Evolutionary conservation across 805 yeast genomes (phyloP).

Genomic region (Candida khao-thaluensis): DNA sequence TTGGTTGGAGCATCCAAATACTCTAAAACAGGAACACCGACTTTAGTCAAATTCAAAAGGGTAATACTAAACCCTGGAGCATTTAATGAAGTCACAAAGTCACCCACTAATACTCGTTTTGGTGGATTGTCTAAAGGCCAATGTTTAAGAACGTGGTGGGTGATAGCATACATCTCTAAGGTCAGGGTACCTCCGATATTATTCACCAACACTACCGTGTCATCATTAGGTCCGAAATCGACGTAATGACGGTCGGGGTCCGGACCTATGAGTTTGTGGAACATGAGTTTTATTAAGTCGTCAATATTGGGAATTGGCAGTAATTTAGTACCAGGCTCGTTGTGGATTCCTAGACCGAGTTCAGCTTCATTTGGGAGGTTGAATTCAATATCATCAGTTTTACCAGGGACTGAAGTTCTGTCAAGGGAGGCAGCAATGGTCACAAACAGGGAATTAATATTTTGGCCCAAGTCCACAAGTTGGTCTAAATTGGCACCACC

Average conservation of each 20-base stretch:
- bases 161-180: conserved; percentile 72
- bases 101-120: conserved; percentile 66
- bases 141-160: conserved; percentile 54
- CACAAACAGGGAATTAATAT: conserved; percentile 64
- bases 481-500: conserved; percentile 40
- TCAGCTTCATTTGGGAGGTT: conserved; percentile 70
- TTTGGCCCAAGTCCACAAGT: conserved; percentile 57
- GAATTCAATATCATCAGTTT: conserved; percentile 40
- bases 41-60: conserved; percentile 63
- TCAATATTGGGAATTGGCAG: conserved; percentile 71
- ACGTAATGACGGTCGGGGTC: conserved; percentile 85
- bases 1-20: conserved; percentile 69
- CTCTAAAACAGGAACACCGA: conserved; percentile 40
- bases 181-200: conserved; percentile 89
- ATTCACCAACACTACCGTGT: conserved; percentile 70
- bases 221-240: conserved; percentile 60
- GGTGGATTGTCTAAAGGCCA: conserved; percentile 61
- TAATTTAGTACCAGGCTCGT: conserved; percentile 77
- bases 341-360: conserved; percentile 94
- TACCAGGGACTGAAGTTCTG: conserved; percentile 88
- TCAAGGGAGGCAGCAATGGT: conserved; percentile 89
- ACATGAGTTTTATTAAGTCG: conserved; percentile 54
- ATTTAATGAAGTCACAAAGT: conserved; percentile 84
- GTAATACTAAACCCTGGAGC: conserved; percentile 92
- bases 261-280: conserved; percentile 54